Evolutionary conservation across 1,139 yeast genomes (phyloP), one percentile per base, ranked within the genome.

Genomic region (Taiozyma sp.): DNA sequence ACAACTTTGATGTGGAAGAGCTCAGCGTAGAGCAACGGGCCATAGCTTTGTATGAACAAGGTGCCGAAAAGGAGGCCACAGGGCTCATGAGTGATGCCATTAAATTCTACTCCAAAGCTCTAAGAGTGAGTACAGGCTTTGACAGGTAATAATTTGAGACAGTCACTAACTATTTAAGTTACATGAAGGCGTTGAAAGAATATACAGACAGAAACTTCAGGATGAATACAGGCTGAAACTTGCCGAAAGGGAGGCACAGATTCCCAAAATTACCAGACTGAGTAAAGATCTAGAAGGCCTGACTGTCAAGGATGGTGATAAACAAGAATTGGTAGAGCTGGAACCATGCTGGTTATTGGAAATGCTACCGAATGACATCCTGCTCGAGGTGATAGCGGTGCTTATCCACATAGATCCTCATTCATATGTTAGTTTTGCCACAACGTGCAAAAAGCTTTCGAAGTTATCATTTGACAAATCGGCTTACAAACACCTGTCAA

Each of bases 61-160:
- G 91, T 1, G 80, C 84, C 0, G 81, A 77, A 49, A 83, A 82
- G 60, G 97, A 90, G 67, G 71, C 79, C 29, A 78, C 75, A 48
- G 97, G 97, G 0, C 73, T 81, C 53, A 76, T 90, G 79, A 76
- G 88, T 5, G 97, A 89, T 61, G 97, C 97, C 0, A 82, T 88
- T 39, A 78, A 74, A 43, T 75, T 71, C 55, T 90, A 90, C 68
- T 72, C 96, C 52, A 75, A 76, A 55, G 96, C 97, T 0, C 79
- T 83, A 64, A 82, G 75, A 51, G 59, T 70, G 42, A 46, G 60
- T 50, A 24, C 13, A 13, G 5, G 5, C 42, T 40, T 22, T 21
- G 24, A 37, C 13, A 19, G 14, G 19, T 21, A 14, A 9, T 24
- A 8, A 11, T 19, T 37, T 7, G 14, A 6, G 41, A 37, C n/a